These are phyloP conservation scores for Agmasoma carcini DNA, from an alignment of 371 early-diverging fungal species.

Conservation along the genomic window DNA sequence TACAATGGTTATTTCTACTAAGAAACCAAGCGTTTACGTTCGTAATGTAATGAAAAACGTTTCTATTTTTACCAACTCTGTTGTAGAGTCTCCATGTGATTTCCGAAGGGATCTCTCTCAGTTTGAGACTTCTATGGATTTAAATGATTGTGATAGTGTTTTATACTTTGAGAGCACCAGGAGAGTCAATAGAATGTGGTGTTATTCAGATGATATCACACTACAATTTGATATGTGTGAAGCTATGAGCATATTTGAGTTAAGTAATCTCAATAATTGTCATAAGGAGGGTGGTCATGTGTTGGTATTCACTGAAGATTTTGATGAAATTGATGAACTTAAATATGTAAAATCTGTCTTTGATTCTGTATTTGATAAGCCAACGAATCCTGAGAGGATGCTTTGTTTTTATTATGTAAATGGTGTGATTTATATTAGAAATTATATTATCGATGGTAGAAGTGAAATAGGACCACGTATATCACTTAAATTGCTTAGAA, in stretches of 20 bases:
- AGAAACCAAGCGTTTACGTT: conserved; percentile 12
- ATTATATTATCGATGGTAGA: conserved; percentile 24
- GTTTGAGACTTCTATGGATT: conserved; percentile 20
- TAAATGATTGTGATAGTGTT: conserved; percentile 27
- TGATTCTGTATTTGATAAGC: conserved; percentile 11
- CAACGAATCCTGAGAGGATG: conserved; percentile 19
- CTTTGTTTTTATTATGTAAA: conserved; percentile 35
- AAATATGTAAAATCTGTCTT: conserved; percentile 19
- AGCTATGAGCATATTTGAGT: conserved; percentile 21
- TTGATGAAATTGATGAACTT: conserved; percentile 35
- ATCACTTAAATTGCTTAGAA: conserved; percentile 32
- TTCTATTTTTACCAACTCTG: conserved; percentile 21
- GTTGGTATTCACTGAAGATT: conserved; percentile 33
- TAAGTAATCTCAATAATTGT: conserved; percentile 28
- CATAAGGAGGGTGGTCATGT: conserved; percentile 30
- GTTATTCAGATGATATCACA: conserved; percentile 12
- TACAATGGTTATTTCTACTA: conserved; percentile 26
- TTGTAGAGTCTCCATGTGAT: conserved; percentile 32
- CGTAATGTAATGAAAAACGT: conserved; percentile 22
- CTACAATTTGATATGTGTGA: conserved; percentile 21
- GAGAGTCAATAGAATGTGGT: conserved; percentile 31
- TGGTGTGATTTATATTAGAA: conserved; percentile 29
- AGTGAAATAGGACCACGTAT: conserved; percentile 48
- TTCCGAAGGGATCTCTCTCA: conserved; percentile 14
- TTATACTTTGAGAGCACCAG: conserved; percentile 41